Evolutionary conservation across 164 flowering plant genomes (phyloP).

Genomic region (Chimonanthus praecox): DNA sequence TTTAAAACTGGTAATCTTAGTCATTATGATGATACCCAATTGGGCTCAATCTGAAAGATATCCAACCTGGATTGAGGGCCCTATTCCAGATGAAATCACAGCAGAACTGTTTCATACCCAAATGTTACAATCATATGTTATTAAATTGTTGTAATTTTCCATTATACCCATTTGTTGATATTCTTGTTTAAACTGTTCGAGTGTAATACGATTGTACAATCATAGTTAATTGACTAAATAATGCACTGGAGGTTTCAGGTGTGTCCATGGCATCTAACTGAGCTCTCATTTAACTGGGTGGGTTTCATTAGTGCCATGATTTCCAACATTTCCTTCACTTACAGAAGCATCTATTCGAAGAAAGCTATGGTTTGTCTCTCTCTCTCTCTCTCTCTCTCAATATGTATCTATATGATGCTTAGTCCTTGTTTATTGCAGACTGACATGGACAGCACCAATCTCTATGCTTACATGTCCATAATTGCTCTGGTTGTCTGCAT

Average conservation of each 20-base stretch:
- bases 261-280: slow-evolving; percentile 97
- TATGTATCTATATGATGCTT: background rate
- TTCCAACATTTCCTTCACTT: slow-evolving; percentile 95
- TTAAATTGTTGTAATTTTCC: background rate
- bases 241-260: slow-evolving; percentile 37
- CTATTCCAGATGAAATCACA: too few relatives aligned
- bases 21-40: too few relatives aligned
- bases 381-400: background rate
- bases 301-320: slow-evolving; percentile 98
- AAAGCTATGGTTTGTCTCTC: slow-evolving; percentile 73
- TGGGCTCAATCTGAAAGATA: too few relatives aligned
- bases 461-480: slow-evolving; percentile 93
- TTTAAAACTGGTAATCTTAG: too few relatives aligned
- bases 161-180: background rate
- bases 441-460: slow-evolving; percentile 89
- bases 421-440: slow-evolving; percentile 45
- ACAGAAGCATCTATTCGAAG: slow-evolving; percentile 94
- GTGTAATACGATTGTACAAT: too few relatives aligned
- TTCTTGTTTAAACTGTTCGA: too few relatives aligned
- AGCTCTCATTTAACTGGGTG: slow-evolving; percentile 93
- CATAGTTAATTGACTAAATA: background rate
- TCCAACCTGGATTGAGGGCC: too few relatives aligned
- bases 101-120: too few relatives aligned
- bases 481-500: slow-evolving; percentile 86
- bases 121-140: too few relatives aligned